Base-by-base conservation (phyloP, 1,284 basidiomycete genomes). In the Austroboletus niveus region DNA sequence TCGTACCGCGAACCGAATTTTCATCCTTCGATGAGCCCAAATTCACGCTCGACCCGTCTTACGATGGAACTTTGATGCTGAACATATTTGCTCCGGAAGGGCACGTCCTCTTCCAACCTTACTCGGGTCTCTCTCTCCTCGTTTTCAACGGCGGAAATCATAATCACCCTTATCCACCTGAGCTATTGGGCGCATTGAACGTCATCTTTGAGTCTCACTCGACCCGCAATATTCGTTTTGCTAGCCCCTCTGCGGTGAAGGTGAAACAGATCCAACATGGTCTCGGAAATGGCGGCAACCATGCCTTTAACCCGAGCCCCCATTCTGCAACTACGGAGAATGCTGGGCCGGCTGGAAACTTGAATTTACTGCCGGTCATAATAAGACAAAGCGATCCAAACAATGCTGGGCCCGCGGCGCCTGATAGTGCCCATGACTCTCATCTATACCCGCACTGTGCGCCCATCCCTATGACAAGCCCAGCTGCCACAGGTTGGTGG, bases 401-500 rank as follows among this genome's bases (percentile, higher is more conserved):
- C 17, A 17, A 17, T 1, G 17, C 17, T 17, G 17, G 17, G 17
- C 17, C 17, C 17, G 17, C 17, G 17, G 17, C 17, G 17, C 17
- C 17, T 17, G 17, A 17, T 17, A 17, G 17, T 17, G 17, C 17
- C 17, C 17, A 17, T 17, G 17, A 24, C 8, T 20, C 35, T 20
- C 11, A 27, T n/a, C 14, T 10, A 32, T 8, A 2, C 31, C 35
- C 9, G 35, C 15, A 15, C 30, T 48, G 10, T 17, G 42, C 22
- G 8, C 8, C 42, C 2, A 58, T 58, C 2, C 56, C 56, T 3
- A 4, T 36, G 27, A 57, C 56, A 30, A 57, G 10, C n/a, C 56
- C 55, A 8, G 47, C 48, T 14, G 48, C 56, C 14, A 57, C 52
- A 1, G 52, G 52, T 5, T 57, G 56, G 56, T 57, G 57, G 56